Evolutionary conservation across 2,329 filamentous ascomycete genomes (phyloP).

Genomic region (Cercospora canescens): DNA sequence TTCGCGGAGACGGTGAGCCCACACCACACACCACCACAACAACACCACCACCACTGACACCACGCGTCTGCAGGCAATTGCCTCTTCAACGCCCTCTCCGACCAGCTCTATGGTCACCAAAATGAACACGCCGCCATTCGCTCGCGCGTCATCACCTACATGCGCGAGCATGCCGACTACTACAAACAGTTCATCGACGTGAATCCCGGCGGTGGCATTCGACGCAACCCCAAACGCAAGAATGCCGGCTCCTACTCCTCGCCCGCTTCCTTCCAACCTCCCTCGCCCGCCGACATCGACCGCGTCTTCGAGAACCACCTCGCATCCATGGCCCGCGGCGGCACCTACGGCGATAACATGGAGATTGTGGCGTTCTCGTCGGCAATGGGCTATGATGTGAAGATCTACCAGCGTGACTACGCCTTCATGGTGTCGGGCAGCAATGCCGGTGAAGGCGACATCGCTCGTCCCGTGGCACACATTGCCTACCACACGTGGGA

Average conservation of each 20-base stretch:
- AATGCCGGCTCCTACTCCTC: constrained; percentile 50
- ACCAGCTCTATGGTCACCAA: constrained; percentile 65
- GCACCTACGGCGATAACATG: constrained; percentile 66
- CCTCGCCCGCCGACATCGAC: constrained; percentile 57
- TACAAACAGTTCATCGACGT: constrained; percentile 66
- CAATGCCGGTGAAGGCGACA: constrained; percentile 29
- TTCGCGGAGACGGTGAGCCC: constrained; percentile 62
- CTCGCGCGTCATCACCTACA: constrained; percentile 59
- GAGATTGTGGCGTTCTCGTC: constrained; percentile 67
- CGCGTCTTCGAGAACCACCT: constrained; percentile 57
- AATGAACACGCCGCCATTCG: constrained; percentile 60
- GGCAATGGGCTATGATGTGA: constrained; percentile 61
- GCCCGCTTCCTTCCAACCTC: constrained; percentile 46
- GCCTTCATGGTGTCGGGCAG: constrained; percentile 52
- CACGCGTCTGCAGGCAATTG: constrained; percentile 59
- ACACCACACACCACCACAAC: neutral
- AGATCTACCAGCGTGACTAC: constrained; percentile 59
- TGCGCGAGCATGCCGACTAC: constrained; percentile 59
- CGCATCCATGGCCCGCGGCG: constrained; percentile 58
- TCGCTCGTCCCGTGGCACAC: constrained; percentile 48
- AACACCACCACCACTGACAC: constrained; percentile 22
- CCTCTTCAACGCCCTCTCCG: constrained; percentile 67
- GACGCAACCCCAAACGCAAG: constrained; percentile 60
- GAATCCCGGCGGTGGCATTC: constrained; percentile 54
- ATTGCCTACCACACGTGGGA: constrained; percentile 55